Evolutionary conservation across 116 monocot species (phyloP).

Genomic region (Papilionanthe hybrid): DNA sequence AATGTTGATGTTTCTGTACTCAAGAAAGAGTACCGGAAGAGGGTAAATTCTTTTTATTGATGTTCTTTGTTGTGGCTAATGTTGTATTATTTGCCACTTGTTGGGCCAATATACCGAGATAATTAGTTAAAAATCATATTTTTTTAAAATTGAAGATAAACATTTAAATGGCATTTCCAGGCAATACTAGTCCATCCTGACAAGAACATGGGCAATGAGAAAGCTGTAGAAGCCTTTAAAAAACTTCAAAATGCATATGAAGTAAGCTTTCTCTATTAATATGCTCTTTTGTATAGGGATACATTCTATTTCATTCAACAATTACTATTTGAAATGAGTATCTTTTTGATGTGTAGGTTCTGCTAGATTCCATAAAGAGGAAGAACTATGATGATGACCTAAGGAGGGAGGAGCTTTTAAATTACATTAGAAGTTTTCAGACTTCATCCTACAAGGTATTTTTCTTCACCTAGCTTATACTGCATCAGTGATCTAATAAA

Average conservation of each 20-base stretch:
- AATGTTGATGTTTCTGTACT: conserved; percentile 66
- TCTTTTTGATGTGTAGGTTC: conserved; percentile 45
- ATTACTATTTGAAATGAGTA: neutral
- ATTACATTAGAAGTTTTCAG: conserved; percentile 81
- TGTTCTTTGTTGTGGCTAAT: neutral
- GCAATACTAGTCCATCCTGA: conserved; percentile 99
- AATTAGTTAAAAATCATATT: neutral
- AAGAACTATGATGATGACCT: conserved; percentile 95
- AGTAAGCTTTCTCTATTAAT: conserved; percentile 25
- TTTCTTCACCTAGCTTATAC: conserved; percentile 2
- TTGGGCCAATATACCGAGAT: neutral
- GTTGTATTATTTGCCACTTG: neutral
- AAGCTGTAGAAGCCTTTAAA: conserved; percentile 95
- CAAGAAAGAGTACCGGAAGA: conserved; percentile 86
- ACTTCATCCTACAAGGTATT: conserved; percentile 59
- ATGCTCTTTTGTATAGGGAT: neutral
- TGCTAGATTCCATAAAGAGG: conserved; percentile 85
- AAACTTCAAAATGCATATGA: conserved; percentile 99
- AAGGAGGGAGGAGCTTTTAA: conserved; percentile 75
- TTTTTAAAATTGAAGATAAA: neutral
- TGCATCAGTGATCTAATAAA: neutral
- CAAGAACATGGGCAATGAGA: conserved; percentile 97
- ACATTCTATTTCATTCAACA: neutral
- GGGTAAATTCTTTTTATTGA: conserved; percentile 30
- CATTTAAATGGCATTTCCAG: conserved; percentile 27